phyloP scores from a whole-genome alignment of 768 basidiomycete genomes.

The Termitomyces bulborhizus region DNA sequence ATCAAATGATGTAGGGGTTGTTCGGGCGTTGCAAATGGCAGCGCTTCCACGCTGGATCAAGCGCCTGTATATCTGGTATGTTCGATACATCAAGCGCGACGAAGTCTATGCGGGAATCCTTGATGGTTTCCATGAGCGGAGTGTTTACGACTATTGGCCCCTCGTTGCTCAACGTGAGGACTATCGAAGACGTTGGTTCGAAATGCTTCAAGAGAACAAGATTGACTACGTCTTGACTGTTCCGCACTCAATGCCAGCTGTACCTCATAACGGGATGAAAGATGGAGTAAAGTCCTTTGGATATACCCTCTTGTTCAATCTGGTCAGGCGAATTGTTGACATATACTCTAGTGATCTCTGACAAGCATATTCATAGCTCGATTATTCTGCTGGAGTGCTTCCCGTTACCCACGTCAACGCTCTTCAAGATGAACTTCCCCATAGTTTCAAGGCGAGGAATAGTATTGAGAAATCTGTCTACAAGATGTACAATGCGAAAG shows the following conservation, averaged over 20 bases:
- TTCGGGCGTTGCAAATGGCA: conserved; percentile 30
- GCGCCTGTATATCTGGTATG: conserved; percentile 42
- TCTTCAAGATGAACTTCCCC: conserved; percentile 31
- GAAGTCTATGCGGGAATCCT: conserved; percentile 48
- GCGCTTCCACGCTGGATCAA: conserved; percentile 41
- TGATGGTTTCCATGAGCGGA: conserved; percentile 39
- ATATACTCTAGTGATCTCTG: not conserved
- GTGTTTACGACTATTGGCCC: conserved; percentile 37
- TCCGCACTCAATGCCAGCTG: conserved; percentile 50
- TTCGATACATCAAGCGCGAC: conserved; percentile 46
- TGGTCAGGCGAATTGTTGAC: conserved; percentile 28
- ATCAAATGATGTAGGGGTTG: conserved; percentile 12
- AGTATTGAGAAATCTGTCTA: conserved; percentile 40
- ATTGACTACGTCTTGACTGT: conserved; percentile 58
- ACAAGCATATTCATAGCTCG: conserved; percentile 25
- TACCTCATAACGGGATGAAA: conserved; percentile 48
- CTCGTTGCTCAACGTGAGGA: conserved; percentile 42
- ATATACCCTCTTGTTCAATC: conserved; percentile 59
- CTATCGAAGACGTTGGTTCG: conserved; percentile 36
- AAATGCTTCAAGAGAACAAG: conserved; percentile 30
- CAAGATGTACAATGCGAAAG: conserved; percentile 40
- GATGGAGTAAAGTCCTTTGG: conserved; percentile 46
- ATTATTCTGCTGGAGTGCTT: conserved; percentile 49
- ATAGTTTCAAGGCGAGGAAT: conserved; percentile 31
- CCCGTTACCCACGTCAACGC: conserved; percentile 50